phyloP scores from a whole-genome alignment of 179 eudicot genomes.

The Beta macrorhiza region DNA sequence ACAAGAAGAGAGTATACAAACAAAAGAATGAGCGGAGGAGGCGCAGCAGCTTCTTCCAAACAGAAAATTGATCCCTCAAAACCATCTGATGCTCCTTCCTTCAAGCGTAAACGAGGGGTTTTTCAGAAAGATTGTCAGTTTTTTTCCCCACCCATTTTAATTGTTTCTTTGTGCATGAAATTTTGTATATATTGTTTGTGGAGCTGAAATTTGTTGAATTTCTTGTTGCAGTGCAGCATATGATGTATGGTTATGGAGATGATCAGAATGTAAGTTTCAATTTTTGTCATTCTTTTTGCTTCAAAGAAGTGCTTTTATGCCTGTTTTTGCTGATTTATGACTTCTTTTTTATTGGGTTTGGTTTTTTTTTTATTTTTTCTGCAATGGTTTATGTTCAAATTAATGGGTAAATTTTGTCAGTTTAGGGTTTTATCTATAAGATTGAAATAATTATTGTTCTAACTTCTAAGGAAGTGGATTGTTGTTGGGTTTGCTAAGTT shows the following conservation, averaged over 20 bases:
- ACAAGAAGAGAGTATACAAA: too few relatives aligned
- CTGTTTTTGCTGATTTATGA: constrained; percentile 7
- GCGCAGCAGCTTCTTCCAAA: constrained; percentile 60
- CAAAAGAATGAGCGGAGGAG: constrained; percentile 37
- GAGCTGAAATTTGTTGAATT: background rate
- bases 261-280: constrained; percentile 65
- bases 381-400: background rate
- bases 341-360: background rate
- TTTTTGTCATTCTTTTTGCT: background rate
- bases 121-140: constrained; percentile 90
- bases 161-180: background rate
- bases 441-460: background rate
- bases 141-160: background rate
- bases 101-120: constrained; percentile 89
- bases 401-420: too few relatives aligned
- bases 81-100: constrained; percentile 55
- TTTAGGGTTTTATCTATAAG: background rate
- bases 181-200: background rate
- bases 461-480: background rate
- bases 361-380: background rate
- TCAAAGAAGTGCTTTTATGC: constrained; percentile 5
- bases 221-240: constrained; percentile 78
- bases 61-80: constrained; percentile 55
- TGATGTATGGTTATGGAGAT: constrained; percentile 98
- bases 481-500: background rate